Evolutionary conservation across 768 basidiomycete species (phyloP), one percentile per base, ranked within the genome.

Genomic region (Rhodocollybia butyracea): DNA sequence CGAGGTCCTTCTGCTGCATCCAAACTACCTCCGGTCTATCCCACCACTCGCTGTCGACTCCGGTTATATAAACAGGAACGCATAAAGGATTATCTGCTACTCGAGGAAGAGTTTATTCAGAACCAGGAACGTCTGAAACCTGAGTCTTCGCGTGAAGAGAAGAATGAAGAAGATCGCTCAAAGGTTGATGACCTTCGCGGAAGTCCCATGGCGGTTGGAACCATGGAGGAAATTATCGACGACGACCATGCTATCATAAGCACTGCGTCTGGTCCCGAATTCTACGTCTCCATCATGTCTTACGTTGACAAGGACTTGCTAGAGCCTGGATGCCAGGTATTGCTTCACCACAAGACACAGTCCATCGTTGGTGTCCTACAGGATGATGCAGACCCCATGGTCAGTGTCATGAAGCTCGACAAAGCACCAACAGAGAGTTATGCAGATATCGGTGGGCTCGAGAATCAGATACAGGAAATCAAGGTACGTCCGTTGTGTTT

Each of bases 221-320:
- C 94, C 0, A 79, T 99, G 71, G 97, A 98, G 74, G 97, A 99
- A 73, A 92, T 95, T 60, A 93, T 96, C 63, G 93, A 95, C 78
- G 94, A 96, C 73, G 93, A 95, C 81, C 93, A 99, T 72, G 97
- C 97, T n/a, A 98, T 99, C 70, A 88, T 99, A 67, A 92, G 90
- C 69, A 91, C 93, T 8, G 85, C 93, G 22, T 91, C 90, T 38
- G 95, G 96, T 2, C 94, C 96, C 24, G 97, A 98, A 68, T 94
- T 87, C 70, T 91, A 91, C 65, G 89, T 91, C 54, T 80, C 87
- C 8, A 89, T 91, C 64, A 84, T 89, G 83, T 83, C 80, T 51
- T 86, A 89, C 61, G 88, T 91, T 59, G 89, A 91, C 80, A 90
- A 91, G 68, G 88, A 91, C 63, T 75, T 95, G 32, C 78, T 99